Conservation (phyloP, 164 flowering plant species). For the Protea cynaroides region DNA sequence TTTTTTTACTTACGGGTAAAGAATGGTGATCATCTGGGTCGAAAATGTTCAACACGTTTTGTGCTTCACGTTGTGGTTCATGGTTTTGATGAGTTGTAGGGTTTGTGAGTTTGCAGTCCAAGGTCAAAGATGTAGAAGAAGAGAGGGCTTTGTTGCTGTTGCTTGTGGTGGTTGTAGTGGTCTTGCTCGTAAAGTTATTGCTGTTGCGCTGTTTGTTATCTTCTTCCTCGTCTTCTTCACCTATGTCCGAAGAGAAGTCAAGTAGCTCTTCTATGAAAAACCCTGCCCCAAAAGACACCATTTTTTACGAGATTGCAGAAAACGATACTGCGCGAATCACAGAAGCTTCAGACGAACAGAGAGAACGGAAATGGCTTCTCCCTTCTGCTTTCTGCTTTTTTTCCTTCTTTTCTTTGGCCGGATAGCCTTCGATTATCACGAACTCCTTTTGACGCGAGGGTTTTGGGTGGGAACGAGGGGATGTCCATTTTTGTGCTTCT, state of each 20-base stretch:
- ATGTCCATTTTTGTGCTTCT: conserved; percentile 16
- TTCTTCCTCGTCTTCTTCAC: conserved; percentile 26
- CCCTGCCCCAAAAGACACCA: conserved; percentile 32
- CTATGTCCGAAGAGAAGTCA: conserved; percentile 39
- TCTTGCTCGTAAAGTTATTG: not conserved
- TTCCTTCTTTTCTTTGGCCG: conserved; percentile 10
- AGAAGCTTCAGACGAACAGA: conserved; percentile 6
- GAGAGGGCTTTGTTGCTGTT: conserved; percentile 7
- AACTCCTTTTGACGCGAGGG: conserved; percentile 9
- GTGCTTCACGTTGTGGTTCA: not conserved
- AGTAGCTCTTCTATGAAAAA: conserved; percentile 32
- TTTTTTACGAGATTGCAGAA: conserved; percentile 2
- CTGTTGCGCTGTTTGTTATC: conserved; percentile 4
- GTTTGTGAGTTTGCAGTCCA: not conserved
- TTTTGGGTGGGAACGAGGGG: conserved; percentile 25
- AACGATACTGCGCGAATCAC: not conserved
- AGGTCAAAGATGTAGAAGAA: conserved; percentile 2
- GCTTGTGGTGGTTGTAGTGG: not conserved
- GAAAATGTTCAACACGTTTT: conserved; percentile 6
- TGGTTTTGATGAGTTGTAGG: not conserved
- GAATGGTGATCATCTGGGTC: conserved; percentile 5
- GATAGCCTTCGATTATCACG: conserved; percentile 11
- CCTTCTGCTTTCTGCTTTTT: no score
- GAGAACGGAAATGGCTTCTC: conserved; percentile 2
- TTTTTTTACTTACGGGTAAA: conserved; percentile 17